Evolutionary conservation across 805 yeast species (phyloP).

Genomic region (Clavispora phyllophila): DNA sequence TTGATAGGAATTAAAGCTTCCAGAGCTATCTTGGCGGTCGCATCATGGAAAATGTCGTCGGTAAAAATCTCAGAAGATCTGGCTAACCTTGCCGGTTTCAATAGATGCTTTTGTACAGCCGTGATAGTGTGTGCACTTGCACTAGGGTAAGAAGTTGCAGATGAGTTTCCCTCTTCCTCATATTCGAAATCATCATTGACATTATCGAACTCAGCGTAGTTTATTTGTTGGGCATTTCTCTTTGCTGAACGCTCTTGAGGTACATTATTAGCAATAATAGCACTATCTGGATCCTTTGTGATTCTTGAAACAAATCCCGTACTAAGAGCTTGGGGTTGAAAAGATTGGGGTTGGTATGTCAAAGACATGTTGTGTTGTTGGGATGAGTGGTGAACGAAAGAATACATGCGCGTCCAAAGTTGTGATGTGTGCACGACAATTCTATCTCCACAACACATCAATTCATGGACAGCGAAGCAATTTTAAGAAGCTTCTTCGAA

Average conservation of each 20-base stretch:
- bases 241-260: conserved; percentile 76
- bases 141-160: conserved; percentile 10
- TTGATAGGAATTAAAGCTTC: conserved; percentile 63
- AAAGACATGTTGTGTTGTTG: conserved; percentile 8
- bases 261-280: conserved; percentile 61
- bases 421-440: conserved; percentile 3
- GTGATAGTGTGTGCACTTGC: conserved; percentile 32
- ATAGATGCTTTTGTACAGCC: conserved; percentile 24
- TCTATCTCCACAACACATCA: not conserved
- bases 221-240: conserved; percentile 63
- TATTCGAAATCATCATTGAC: conserved; percentile 45
- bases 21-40: conserved; percentile 1
- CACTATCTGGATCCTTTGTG: conserved; percentile 60
- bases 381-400: not conserved
- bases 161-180: conserved; percentile 19
- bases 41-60: conserved; percentile 4
- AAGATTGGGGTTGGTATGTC: conserved; percentile 15
- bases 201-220: conserved; percentile 77
- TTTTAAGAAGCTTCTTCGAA: conserved; percentile 5
- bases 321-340: conserved; percentile 71
- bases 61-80: conserved; percentile 4
- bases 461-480: conserved; percentile 7
- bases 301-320: conserved; percentile 72
- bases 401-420: not conserved
- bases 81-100: conserved; percentile 14